A percentile compares a stretch with the other conserved stretches of the same genome.
These are phyloP conservation scores for Agapanthus africanus DNA, from an alignment of 106 monocot genomes.

Conservation along the genomic window DNA sequence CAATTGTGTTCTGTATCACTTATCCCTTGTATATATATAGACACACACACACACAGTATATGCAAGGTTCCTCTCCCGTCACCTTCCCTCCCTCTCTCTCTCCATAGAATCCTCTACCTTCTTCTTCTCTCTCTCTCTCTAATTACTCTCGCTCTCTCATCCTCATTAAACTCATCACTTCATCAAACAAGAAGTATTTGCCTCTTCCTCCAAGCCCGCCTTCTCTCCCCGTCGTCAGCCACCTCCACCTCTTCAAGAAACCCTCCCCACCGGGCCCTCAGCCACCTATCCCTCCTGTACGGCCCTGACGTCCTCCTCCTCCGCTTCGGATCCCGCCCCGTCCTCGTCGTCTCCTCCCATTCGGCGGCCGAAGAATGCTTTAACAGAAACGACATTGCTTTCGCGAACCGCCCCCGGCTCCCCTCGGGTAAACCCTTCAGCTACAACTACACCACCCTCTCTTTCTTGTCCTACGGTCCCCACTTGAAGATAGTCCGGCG, in stretches of 20 bases:
- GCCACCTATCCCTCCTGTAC: not conserved
- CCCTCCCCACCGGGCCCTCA: slow-evolving; percentile 6
- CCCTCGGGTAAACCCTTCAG: not conserved
- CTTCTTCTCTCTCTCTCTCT: not conserved
- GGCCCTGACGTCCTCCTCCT: not conserved
- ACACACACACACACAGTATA: no score
- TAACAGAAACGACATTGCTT: not conserved
- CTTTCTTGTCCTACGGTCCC: not conserved
- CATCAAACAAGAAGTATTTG: not conserved
- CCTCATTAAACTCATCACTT: not conserved
- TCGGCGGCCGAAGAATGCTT: slow-evolving; percentile 1
- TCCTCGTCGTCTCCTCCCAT: not conserved
- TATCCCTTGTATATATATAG: no score
- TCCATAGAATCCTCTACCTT: not conserved
- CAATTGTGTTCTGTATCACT: no score
- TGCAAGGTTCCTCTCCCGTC: no score
- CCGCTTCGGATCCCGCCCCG: not conserved
- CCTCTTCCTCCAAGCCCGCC: not conserved
- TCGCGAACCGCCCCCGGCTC: not conserved
- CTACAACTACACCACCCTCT: not conserved
- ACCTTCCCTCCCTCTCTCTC: no score
- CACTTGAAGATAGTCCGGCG: not conserved
- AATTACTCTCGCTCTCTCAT: not conserved
- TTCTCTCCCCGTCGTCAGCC: not conserved
- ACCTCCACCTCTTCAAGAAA: slow-evolving; percentile 6